A percentile compares a stretch with the other conserved stretches of the same genome.
Evolutionary conservation across 371 early-diverging fungal species (phyloP).

Genomic region (Chytridium lagenaria): DNA sequence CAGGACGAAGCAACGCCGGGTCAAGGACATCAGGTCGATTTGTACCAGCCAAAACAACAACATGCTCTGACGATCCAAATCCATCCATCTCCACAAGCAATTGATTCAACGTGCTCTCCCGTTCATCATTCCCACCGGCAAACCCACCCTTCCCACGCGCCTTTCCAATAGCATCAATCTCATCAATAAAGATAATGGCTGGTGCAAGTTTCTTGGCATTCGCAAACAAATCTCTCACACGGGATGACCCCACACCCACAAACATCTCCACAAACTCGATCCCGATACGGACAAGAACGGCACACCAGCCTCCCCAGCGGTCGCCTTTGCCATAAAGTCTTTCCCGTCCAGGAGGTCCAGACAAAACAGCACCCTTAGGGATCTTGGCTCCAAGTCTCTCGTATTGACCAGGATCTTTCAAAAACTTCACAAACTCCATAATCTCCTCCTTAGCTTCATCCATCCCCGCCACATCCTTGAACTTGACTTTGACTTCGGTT

Average conservation of each 20-base stretch:
- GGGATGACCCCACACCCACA: constrained; percentile 99
- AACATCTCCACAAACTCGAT: constrained; percentile 99
- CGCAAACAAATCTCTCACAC: constrained; percentile 97
- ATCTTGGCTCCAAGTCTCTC: constrained; percentile 99
- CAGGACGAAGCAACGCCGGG: constrained; percentile 93
- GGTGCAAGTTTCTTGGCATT: constrained; percentile 97
- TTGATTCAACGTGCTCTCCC: constrained; percentile 97
- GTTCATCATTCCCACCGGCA: constrained; percentile 95
- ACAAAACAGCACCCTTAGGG: constrained; percentile 99
- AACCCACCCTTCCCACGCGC: constrained; percentile 92
- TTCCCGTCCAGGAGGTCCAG: constrained; percentile 99
- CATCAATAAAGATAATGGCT: constrained; percentile 99
- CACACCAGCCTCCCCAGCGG: constrained; percentile 98
- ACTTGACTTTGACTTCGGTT: constrained; percentile 91
- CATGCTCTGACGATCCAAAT: constrained; percentile 89
- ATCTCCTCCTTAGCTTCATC: constrained; percentile 99
- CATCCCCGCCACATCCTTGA: constrained; percentile 99
- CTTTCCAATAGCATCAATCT: constrained; percentile 99
- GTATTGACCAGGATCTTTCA: constrained; percentile 97
- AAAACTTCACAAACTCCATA: constrained; percentile 99
- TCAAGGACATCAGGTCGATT: constrained; percentile 93
- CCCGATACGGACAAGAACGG: constrained; percentile 98
- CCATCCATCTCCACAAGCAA: constrained; percentile 99
- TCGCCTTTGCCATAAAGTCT: constrained; percentile 98
- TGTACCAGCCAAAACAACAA: constrained; percentile 95